These are phyloP conservation scores for Phyllosticta citribraziliensis DNA, from an alignment of 2,329 filamentous ascomycete genomes.

Conservation along the genomic window DNA sequence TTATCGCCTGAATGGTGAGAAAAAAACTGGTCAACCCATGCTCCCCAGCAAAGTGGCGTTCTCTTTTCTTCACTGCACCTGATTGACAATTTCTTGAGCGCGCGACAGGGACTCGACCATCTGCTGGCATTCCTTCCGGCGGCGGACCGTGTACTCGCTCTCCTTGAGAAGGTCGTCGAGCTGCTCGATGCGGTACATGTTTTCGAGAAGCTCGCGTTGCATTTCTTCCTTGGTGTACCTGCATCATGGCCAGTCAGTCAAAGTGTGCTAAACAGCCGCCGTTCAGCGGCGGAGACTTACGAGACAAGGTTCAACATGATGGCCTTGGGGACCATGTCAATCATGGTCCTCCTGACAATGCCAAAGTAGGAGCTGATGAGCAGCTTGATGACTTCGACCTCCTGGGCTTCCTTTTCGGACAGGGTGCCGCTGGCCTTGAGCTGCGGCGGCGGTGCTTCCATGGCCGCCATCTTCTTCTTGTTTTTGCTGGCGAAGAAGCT, in stretches of 20 bases:
- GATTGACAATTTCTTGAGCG: slow-evolving; percentile 92
- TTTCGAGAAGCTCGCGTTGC: slow-evolving; percentile 92
- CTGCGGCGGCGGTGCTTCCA: slow-evolving; percentile 88
- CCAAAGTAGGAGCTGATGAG: slow-evolving; percentile 96
- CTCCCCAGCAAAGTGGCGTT: neutral
- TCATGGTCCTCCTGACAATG: slow-evolving; percentile 96
- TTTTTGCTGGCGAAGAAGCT: slow-evolving; percentile 99
- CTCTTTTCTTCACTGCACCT: slow-evolving; percentile 44
- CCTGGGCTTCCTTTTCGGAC: slow-evolving; percentile 86
- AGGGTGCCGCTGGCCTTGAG: slow-evolving; percentile 91
- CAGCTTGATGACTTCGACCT: slow-evolving; percentile 98
- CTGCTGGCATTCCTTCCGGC: slow-evolving; percentile 96
- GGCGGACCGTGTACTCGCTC: slow-evolving; percentile 88
- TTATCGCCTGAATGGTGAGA: neutral
- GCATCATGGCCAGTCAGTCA: slow-evolving; percentile 13
- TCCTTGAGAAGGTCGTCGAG: slow-evolving; percentile 94
- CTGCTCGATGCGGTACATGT: slow-evolving; percentile 89
- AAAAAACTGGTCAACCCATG: neutral
- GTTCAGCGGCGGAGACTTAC: slow-evolving; percentile 42
- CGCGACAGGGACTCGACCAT: slow-evolving; percentile 92
- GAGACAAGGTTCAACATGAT: slow-evolving; percentile 96
- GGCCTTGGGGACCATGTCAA: slow-evolving; percentile 98
- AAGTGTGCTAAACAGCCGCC: neutral
- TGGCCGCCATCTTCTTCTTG: slow-evolving; percentile 99
- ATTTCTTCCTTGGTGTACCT: slow-evolving; percentile 97